These are phyloP conservation scores for Globisporangium paroecandrum DNA, from an alignment of 352 stramenopile species.

Conservation along the genomic window DNA sequence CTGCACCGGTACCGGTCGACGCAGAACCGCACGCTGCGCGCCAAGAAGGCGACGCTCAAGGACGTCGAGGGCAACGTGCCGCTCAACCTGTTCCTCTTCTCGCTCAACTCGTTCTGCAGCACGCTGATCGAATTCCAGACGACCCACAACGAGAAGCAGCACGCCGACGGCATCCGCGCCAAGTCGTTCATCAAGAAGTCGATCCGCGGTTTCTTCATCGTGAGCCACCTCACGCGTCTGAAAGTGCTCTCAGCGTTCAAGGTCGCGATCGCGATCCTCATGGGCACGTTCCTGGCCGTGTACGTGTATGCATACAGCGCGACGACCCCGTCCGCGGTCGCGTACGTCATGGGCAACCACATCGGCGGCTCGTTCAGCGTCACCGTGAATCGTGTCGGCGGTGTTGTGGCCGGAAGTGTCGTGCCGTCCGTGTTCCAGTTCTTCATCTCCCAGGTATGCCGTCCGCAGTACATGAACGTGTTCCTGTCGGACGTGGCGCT, in stretches of 20 bases:
- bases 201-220: slow-evolving; percentile 45
- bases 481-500: slow-evolving; percentile 50
- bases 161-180: slow-evolving; percentile 40
- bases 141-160: slow-evolving; percentile 58
- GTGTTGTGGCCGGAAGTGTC: slow-evolving; percentile 78
- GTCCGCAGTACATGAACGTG: slow-evolving; percentile 32
- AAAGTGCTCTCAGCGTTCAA: slow-evolving; percentile 48
- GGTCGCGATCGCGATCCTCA: slow-evolving; percentile 54
- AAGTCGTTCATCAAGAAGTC: slow-evolving; percentile 47
- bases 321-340: slow-evolving; percentile 55
- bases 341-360: slow-evolving; percentile 79
- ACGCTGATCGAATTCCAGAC: slow-evolving; percentile 72
- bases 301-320: slow-evolving; percentile 74
- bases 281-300: slow-evolving; percentile 62
- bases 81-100: slow-evolving; percentile 81
- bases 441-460: slow-evolving; percentile 74
- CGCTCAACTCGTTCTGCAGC: slow-evolving; percentile 79
- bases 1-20: slow-evolving; percentile 55
- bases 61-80: slow-evolving; percentile 81
- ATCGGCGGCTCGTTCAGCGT: slow-evolving; percentile 77
- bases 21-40: slow-evolving; percentile 53
- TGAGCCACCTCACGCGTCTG: slow-evolving; percentile 39
- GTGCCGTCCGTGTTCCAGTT: slow-evolving; percentile 84
- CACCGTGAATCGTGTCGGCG: slow-evolving; percentile 79
- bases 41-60: slow-evolving; percentile 49